Conservation (phyloP, 2,329 filamentous ascomycete genomes). For the Stemphylium beticola region DNA sequence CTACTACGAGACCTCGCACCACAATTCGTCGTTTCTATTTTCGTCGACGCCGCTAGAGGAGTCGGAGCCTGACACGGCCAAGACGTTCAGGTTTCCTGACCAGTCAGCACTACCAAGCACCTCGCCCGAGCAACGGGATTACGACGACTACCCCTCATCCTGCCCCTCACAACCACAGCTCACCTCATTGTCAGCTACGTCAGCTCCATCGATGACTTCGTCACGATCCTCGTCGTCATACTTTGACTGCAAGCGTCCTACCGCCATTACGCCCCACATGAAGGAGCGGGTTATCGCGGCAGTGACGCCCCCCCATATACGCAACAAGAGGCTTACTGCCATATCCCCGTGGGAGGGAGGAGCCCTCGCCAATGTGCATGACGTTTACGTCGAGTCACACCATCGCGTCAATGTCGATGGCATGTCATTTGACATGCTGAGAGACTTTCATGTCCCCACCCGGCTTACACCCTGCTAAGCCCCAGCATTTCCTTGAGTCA, state of each 20-base stretch:
- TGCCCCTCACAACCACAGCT: conserved; percentile 35
- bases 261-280: conserved; percentile 30
- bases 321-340: conserved; percentile 34
- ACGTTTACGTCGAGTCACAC: conserved; percentile 42
- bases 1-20: conserved; percentile 37
- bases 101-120: conserved; percentile 19
- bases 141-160: conserved; percentile 34
- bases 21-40: conserved; percentile 39
- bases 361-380: conserved; percentile 37
- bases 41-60: conserved; percentile 38
- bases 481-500: neutral
- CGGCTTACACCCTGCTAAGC: conserved; percentile 35
- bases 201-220: conserved; percentile 41
- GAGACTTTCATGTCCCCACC: conserved; percentile 34
- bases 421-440: conserved; percentile 45
- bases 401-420: conserved; percentile 44
- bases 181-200: conserved; percentile 41
- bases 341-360: conserved; percentile 43
- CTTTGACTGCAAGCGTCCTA: conserved; percentile 41
- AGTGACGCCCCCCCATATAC: conserved; percentile 31
- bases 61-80: conserved; percentile 27
- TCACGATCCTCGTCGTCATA: conserved; percentile 34
- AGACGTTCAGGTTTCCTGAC: conserved; percentile 30
- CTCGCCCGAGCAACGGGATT: conserved; percentile 17
- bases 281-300: conserved; percentile 40